Base-by-base conservation (phyloP, 2,329 filamentous ascomycete genomes). In the Monilinia polystroma region DNA sequence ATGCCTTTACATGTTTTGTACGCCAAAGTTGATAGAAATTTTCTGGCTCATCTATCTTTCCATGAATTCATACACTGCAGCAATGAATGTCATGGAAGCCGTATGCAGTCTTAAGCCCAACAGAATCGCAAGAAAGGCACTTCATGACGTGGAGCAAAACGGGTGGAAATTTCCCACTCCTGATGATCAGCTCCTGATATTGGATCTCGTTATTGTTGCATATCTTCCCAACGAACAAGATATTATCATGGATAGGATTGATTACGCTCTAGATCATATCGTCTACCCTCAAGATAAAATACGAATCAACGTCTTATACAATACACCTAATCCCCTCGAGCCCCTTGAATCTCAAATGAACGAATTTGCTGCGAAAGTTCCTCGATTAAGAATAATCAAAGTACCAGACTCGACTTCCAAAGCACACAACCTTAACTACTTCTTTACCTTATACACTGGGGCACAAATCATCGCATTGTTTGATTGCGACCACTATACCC, bases 161-260 rank as follows among this genome's bases (percentile, higher is more conserved):
- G 73, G 74, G 7, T 80, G 79, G 79, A 69, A 73, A 7, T 80
- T 81, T 63, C 79, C 79, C 16, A 80, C 79, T 12, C 72, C 77
- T 14, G 76, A 80, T 65, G 72, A 75, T 57, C 72, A 80, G 18
- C 74, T 83, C 3, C 77, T 77, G 0, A 77, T 79, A 35, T 75
- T 83, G 23, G 81, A 83, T 68, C 73, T 83, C 52, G 75, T 82
- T 64, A 81, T 83, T 64, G 81, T 83, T 3, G 81, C 81, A 18
- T 83, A 83, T 69, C 75, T 83, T n/a, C 81, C 81, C 6, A 83
- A 83, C 67, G 81, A 83, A 71, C 76, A 81, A 71, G 80, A 82
- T 63, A 83, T 83, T 63, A 81, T 83, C 70, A 77, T 81, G 72
- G 80, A 81, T 58, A 79, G 81, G 11, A 77, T 80, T 18, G 73